Evolutionary conservation across 192 early-diverging fungal genomes (phyloP).

Genomic region (Chytriomyces confervae): DNA sequence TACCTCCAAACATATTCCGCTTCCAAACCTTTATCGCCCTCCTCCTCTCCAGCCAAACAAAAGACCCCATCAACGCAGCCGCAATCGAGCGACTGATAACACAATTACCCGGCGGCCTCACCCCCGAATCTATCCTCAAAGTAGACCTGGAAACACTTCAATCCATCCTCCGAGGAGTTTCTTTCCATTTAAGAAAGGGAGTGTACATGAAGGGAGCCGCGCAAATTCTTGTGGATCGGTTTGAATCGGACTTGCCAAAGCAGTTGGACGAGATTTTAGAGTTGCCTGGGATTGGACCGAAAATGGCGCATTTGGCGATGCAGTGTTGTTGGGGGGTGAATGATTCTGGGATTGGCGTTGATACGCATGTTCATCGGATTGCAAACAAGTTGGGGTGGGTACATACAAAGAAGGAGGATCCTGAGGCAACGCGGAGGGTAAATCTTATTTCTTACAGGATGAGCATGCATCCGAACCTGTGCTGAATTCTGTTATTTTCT

Average conservation of each 20-base stretch:
- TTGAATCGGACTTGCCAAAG: slow-evolving; percentile 81
- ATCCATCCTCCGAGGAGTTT: slow-evolving; percentile 74
- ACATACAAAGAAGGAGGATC: slow-evolving; percentile 70
- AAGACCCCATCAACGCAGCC: slow-evolving; percentile 83
- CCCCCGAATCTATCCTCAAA: slow-evolving; percentile 66
- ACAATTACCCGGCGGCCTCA: slow-evolving; percentile 71
- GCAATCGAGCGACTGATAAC: slow-evolving; percentile 74
- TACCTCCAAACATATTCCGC: slow-evolving; percentile 43
- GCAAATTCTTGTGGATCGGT: slow-evolving; percentile 70
- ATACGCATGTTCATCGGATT: slow-evolving; percentile 94
- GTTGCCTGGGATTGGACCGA: slow-evolving; percentile 92
- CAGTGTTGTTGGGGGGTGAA: slow-evolving; percentile 83
- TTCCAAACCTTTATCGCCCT: slow-evolving; percentile 73
- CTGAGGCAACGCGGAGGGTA: slow-evolving; percentile 80
- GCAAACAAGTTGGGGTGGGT: slow-evolving; percentile 88
- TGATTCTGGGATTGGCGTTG: slow-evolving; percentile 90
- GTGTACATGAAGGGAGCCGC: slow-evolving; percentile 82
- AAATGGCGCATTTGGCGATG: slow-evolving; percentile 89
- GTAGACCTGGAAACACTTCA: slow-evolving; percentile 70
- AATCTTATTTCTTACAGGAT: not conserved
- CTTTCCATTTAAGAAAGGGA: slow-evolving; percentile 89
- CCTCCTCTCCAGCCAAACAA: slow-evolving; percentile 93
- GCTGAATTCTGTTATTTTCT: slow-evolving; percentile 1
- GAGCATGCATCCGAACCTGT: not conserved
- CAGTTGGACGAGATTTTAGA: slow-evolving; percentile 77